Evolutionary conservation across 495 filamentous ascomycete species (phyloP), one percentile per base, ranked within the genome.

Genomic region (Hypoxylon subgilvum): DNA sequence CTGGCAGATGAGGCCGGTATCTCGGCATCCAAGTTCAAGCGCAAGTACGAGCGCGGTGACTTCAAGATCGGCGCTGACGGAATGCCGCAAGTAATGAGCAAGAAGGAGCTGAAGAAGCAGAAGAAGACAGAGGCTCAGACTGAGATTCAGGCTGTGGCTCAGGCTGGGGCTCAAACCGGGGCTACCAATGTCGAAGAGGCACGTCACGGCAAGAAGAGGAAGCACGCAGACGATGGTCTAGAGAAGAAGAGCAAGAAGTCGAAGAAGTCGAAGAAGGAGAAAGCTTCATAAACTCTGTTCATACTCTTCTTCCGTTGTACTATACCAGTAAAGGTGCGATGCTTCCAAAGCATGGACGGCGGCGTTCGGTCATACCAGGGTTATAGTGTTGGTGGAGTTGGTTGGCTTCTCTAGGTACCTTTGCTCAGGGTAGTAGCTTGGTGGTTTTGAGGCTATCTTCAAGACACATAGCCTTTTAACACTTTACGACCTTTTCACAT

Each of bases 81-180:
- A 28, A 84, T 76, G 48, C 84, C 86, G 6, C 72, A 79, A 46
- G 69, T 85, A n/a, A 52, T 85, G 54, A 86, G 82, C 72, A 88
- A 90, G 78, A 90, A 90, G 75, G 86, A 87, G 47, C 69, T 88
- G 54, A 91, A 91, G 81, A 88, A 87, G 76, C 77, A 82, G 56
- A 86, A 84, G 81, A 88, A 87, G 74, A 78, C 79, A 16, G 78
- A 79, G 60, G 81, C 82, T 68, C 85, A 87, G 65, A 48, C 63
- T 55, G 40, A n/a, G n/a, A n/a, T n/a, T n/a, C n/a, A n/a, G n/a
- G n/a, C n/a, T n/a, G n/a, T n/a, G n/a, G n/a, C n/a, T n/a, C n/a
- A n/a, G n/a, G n/a, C n/a, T n/a, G n/a, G n/a, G n/a, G n/a, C n/a
- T n/a, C n/a, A n/a, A n/a, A n/a, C 57, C 51, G 67, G 46, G 9